Conservation (phyloP, 805 yeast genomes). For the Suhomyces sp. region DNA sequence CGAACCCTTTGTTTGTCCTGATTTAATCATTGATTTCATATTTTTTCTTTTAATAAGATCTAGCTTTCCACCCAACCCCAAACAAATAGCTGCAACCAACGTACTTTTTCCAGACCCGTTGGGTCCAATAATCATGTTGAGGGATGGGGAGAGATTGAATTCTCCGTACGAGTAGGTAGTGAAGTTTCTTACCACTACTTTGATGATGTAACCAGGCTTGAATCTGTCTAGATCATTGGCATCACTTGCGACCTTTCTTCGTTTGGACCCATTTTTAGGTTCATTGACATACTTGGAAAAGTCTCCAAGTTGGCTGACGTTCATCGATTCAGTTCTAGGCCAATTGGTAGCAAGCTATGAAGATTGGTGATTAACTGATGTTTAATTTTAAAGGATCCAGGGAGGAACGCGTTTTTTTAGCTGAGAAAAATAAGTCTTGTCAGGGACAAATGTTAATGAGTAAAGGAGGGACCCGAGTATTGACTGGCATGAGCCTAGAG, state of each 20-base stretch:
- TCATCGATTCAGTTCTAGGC: too few species aligned
- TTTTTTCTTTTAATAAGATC: constrained; percentile 69
- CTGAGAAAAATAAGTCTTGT: too few species aligned
- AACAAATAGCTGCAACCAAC: constrained; percentile 86
- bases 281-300: constrained; percentile 5
- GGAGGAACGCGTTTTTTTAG: too few species aligned
- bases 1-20: constrained; percentile 49
- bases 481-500: too few species aligned
- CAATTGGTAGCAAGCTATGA: too few species aligned
- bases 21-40: constrained; percentile 69
- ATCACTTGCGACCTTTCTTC: constrained; percentile 8
- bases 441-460: too few species aligned
- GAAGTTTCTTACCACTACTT: constrained; percentile 58
- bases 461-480: too few species aligned
- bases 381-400: too few species aligned
- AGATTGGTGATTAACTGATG: too few species aligned
- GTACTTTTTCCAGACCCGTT: constrained; percentile 97
- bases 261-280: constrained; percentile 2
- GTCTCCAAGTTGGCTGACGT: constrained; percentile 4
- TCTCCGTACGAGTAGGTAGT: constrained; percentile 69
- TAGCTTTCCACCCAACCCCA: constrained; percentile 81
- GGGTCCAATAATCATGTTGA: constrained; percentile 93
- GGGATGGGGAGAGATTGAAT: constrained; percentile 73
- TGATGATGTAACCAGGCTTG: constrained; percentile 48
- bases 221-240: constrained; percentile 6